Percentiles rank a stretch among this genome's conserved stretches.
These are phyloP conservation scores for Veloboletus limbatus DNA, from an alignment of 1,284 basidiomycete species.

Conservation along the genomic window DNA sequence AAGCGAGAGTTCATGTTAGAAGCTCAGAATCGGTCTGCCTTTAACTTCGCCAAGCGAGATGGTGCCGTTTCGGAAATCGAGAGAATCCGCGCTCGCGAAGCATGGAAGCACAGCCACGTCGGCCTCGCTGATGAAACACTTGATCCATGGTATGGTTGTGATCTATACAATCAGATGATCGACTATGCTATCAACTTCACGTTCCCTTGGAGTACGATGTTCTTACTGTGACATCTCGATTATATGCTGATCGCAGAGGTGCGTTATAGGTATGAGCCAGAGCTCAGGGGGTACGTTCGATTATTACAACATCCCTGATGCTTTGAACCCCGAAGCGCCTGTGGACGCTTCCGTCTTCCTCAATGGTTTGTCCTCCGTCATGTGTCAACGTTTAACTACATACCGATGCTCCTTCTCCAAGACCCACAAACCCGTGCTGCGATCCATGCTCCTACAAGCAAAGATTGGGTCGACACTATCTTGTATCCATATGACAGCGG, in stretches of 20 bases:
- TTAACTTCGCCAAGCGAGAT: conserved; percentile 19
- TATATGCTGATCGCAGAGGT: conserved; percentile 3
- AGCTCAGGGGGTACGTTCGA: conserved; percentile 41
- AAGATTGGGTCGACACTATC: conserved; percentile 51
- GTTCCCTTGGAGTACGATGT: conserved; percentile 60
- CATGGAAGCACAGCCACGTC: conserved; percentile 46
- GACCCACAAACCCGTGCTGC: conserved; percentile 55
- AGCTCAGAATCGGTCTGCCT: conserved; percentile 17
- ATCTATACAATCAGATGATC: conserved; percentile 49
- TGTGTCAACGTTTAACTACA: neutral
- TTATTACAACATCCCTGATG: conserved; percentile 55
- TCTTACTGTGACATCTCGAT: neutral
- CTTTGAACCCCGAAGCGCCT: conserved; percentile 44
- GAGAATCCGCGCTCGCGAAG: conserved; percentile 22
- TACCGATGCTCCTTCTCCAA: conserved; percentile 23
- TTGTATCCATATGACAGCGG: conserved; percentile 50
- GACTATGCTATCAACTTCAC: conserved; percentile 63
- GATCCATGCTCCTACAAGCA: conserved; percentile 66
- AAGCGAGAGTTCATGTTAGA: conserved; percentile 22
- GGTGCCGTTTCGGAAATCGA: conserved; percentile 17
- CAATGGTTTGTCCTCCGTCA: conserved; percentile 45
- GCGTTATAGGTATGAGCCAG: conserved; percentile 35
- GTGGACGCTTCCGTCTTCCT: conserved; percentile 53
- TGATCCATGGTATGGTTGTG: conserved; percentile 61
- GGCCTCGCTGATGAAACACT: conserved; percentile 48